phyloP scores from a whole-genome alignment of 257 asterid species.

The Nicotiana obtusifolia region DNA sequence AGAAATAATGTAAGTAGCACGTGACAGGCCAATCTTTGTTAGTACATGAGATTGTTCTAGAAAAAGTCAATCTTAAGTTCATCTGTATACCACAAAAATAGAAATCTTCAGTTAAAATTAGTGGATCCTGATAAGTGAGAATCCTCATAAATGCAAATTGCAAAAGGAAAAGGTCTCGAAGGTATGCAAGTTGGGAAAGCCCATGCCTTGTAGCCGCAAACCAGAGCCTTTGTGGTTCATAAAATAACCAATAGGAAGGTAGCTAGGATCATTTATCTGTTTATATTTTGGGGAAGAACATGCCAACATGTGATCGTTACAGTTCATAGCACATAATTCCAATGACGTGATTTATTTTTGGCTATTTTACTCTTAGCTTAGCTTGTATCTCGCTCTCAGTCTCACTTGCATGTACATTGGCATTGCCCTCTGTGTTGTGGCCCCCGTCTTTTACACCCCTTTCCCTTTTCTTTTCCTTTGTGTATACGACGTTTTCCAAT shows the following conservation, averaged over 20 bases:
- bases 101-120: background rate
- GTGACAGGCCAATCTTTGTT: background rate
- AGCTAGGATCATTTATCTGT: conserved; percentile 1
- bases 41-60: background rate
- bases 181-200: background rate
- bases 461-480: no score
- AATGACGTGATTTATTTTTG: background rate
- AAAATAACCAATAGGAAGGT: background rate
- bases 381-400: background rate
- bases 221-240: background rate
- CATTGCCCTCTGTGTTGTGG: background rate
- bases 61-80: background rate
- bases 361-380: background rate
- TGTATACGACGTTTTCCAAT: background rate
- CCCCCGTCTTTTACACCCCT: background rate
- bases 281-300: background rate
- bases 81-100: background rate
- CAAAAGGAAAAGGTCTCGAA: background rate
- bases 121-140: background rate
- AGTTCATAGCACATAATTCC: background rate
- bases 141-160: background rate
- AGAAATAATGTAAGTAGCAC: background rate
- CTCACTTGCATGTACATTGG: background rate
- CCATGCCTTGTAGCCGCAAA: background rate
- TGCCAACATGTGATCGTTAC: conserved; percentile 4